Conservation (phyloP, 2,329 filamentous ascomycete species). For the Epichloe sp. region DNA sequence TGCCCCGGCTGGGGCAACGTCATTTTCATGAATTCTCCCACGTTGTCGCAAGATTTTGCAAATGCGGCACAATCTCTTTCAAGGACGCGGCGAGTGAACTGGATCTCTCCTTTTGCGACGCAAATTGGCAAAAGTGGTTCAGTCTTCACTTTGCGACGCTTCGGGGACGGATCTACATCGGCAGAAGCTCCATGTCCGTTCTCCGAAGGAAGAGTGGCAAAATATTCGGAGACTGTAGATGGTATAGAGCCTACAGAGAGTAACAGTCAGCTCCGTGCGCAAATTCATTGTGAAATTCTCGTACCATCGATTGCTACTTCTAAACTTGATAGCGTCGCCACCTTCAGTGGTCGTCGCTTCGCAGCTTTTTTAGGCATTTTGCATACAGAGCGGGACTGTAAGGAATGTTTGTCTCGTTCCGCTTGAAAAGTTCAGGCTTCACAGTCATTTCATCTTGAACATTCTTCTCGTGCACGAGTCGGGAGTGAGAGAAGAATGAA, state of each 20-base stretch:
- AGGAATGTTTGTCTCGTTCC: not conserved
- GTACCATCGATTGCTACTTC: constrained; percentile 15
- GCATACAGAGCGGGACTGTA: not conserved
- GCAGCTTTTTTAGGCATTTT: constrained; percentile 5
- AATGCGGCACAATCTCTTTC: constrained; percentile 5
- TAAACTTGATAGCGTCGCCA: not conserved
- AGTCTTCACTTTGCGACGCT: constrained; percentile 18
- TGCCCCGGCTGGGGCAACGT: constrained; percentile 2
- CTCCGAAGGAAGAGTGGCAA: constrained; percentile 11
- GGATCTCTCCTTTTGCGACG: constrained; percentile 13
- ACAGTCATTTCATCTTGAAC: not conserved
- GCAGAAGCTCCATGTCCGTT: constrained; percentile 3
- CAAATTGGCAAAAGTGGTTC: constrained; percentile 11
- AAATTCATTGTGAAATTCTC: constrained; percentile 2
- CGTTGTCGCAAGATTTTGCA: constrained; percentile 7
- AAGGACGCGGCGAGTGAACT: constrained; percentile 15
- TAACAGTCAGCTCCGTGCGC: not conserved
- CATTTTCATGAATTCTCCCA: constrained; percentile 13
- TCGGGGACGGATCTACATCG: constrained; percentile 12
- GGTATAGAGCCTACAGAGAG: constrained; percentile 14
- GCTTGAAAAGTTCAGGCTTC: not conserved
- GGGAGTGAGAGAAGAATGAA: not conserved
- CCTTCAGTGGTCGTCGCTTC: not conserved
- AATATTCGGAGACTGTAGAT: constrained; percentile 9
- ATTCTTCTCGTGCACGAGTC: not conserved